These are phyloP conservation scores for Lactarius quietus DNA, from an alignment of 768 basidiomycete genomes.

Conservation along the genomic window DNA sequence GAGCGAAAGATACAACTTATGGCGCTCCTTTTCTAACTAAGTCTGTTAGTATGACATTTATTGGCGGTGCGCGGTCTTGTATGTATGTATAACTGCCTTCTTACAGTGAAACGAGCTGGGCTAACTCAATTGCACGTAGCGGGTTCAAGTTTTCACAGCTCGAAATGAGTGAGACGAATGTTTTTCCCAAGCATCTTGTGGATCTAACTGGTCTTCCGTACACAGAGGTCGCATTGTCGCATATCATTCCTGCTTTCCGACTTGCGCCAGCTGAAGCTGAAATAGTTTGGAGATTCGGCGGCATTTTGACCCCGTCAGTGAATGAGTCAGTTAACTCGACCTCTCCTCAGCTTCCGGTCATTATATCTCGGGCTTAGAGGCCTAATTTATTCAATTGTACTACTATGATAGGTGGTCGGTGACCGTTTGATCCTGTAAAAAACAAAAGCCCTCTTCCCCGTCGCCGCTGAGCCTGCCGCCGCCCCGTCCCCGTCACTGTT, in stretches of 20 bases:
- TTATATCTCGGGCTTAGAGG: background rate
- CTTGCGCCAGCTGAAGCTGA: background rate
- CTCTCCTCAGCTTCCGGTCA: background rate
- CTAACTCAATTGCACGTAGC: background rate
- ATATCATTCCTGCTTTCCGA: background rate
- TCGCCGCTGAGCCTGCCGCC: no score
- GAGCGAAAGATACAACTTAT: constrained; percentile 23
- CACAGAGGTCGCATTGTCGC: background rate
- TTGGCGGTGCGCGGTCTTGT: background rate
- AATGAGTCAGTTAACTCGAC: background rate
- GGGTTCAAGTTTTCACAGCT: background rate
- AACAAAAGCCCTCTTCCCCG: no score
- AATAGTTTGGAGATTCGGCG: background rate
- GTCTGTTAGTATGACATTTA: background rate
- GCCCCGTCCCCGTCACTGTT: no score
- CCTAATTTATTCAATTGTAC: no score
- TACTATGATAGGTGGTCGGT: no score
- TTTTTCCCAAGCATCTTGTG: background rate
- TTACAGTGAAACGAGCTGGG: background rate
- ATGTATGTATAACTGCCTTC: background rate
- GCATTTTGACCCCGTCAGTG: background rate
- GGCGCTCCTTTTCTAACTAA: background rate
- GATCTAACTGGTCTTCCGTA: background rate
- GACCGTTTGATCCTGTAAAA: no score
- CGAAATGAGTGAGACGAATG: background rate